phyloP scores from a whole-genome alignment of 345 rosid genomes.

The Streptanthus diversifolius region DNA sequence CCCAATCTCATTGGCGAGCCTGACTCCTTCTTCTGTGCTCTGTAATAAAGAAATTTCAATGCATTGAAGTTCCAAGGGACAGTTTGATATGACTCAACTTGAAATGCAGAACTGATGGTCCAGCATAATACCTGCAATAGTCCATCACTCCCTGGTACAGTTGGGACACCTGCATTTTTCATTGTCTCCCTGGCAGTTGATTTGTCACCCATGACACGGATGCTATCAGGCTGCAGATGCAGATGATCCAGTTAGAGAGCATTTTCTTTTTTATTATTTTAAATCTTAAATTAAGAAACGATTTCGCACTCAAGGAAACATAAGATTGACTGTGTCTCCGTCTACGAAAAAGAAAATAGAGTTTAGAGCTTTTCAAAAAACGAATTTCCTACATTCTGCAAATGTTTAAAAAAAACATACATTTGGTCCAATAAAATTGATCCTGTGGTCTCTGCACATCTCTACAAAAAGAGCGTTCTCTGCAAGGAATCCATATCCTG shows the following conservation, averaged over 20 bases:
- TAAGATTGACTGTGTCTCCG: neutral
- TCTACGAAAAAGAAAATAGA: neutral
- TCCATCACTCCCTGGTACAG: constrained; percentile 99
- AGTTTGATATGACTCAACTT: neutral
- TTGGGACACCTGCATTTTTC: constrained; percentile 98
- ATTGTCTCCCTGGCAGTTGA: constrained; percentile 97
- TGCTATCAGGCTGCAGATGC: constrained; percentile 83
- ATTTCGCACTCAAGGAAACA: neutral
- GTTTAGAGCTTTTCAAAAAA: neutral
- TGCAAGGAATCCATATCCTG: constrained; percentile 98
- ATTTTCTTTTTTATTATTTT: neutral
- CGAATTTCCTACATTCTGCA: neutral
- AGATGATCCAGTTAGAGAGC: neutral
- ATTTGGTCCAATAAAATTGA: constrained; percentile 97
- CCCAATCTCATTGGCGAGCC: constrained; percentile 83
- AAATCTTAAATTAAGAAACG: neutral
- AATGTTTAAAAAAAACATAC: constrained; percentile 41
- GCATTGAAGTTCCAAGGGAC: neutral
- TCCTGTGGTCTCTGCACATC: constrained; percentile 92
- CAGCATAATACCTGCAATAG: constrained; percentile 59
- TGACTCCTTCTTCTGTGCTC: constrained; percentile 90
- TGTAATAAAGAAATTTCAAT: constrained; percentile 37
- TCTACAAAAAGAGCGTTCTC: constrained; percentile 96
- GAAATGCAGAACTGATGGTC: neutral
- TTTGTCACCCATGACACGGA: constrained; percentile 97